These are phyloP conservation scores for Fusarium sp. DNA, from an alignment of 2,329 filamentous ascomycete genomes.

Conservation along the genomic window DNA sequence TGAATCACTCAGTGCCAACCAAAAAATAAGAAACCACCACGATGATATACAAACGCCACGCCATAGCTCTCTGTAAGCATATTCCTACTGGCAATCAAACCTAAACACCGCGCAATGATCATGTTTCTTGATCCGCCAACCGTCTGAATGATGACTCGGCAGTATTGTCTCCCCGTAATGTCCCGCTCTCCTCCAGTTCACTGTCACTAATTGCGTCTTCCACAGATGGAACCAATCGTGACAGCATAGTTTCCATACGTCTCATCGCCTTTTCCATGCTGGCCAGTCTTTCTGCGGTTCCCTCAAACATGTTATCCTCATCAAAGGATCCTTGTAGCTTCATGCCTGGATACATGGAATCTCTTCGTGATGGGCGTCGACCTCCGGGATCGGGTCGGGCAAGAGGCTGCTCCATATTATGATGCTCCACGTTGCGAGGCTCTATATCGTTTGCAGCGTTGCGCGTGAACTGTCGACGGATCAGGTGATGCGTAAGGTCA, in stretches of 20 bases:
- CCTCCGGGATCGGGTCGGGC: conserved; percentile 45
- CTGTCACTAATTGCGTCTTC: conserved; percentile 48
- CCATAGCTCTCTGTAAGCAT: conserved; percentile 8
- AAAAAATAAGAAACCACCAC: neutral
- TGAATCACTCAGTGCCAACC: conserved; percentile 26
- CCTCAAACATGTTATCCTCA: conserved; percentile 61
- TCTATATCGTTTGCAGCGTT: conserved; percentile 55
- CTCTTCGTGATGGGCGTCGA: conserved; percentile 60
- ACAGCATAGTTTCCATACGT: conserved; percentile 64
- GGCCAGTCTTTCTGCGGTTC: conserved; percentile 61
- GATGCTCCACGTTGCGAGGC: neutral
- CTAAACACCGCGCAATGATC: conserved; percentile 21
- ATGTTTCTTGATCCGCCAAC: conserved; percentile 13
- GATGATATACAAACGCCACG: conserved; percentile 14
- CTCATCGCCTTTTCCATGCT: conserved; percentile 64
- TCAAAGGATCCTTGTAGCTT: conserved; percentile 65
- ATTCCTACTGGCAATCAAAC: conserved; percentile 1
- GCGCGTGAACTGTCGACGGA: conserved; percentile 68
- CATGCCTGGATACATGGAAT: conserved; percentile 70
- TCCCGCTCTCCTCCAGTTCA: conserved; percentile 50
- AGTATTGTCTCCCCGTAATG: conserved; percentile 48
- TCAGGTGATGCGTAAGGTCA: conserved; percentile 69
- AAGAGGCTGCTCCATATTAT: conserved; percentile 44
- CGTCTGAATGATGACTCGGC: conserved; percentile 51
- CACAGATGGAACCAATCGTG: conserved; percentile 53